phyloP scores from a whole-genome alignment of 2,329 filamentous ascomycete species.

The Emergomyces orientalis region DNA sequence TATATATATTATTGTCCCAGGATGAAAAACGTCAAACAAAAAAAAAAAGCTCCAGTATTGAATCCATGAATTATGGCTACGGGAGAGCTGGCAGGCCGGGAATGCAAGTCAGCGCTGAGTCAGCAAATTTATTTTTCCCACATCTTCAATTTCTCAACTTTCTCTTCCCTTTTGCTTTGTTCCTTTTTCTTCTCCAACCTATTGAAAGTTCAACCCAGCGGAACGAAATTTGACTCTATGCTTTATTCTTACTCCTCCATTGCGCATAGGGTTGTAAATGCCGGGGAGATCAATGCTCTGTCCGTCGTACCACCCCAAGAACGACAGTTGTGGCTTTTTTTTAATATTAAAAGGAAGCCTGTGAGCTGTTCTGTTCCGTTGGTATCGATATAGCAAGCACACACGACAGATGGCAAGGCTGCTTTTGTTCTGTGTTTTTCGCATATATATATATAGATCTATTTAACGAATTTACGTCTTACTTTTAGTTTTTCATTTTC shows the following conservation, averaged over 20 bases:
- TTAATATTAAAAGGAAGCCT: conserved; percentile 15
- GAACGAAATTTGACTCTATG: conserved; percentile 53
- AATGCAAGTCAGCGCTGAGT: background rate
- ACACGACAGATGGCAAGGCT: background rate
- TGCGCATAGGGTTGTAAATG: conserved; percentile 52
- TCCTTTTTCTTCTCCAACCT: conserved; percentile 34
- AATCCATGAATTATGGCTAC: background rate
- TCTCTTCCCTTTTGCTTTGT: conserved; percentile 19
- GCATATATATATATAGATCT: background rate
- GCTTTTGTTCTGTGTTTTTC: background rate
- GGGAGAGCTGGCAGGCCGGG: background rate
- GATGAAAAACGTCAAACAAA: background rate
- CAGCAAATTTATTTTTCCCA: background rate
- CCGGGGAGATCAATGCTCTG: conserved; percentile 40
- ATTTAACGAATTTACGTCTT: background rate
- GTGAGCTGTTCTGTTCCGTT: conserved; percentile 42
- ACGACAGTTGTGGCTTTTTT: conserved; percentile 34
- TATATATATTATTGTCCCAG: background rate
- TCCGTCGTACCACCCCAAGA: conserved; percentile 40
- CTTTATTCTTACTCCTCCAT: conserved; percentile 27
- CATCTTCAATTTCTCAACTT: conserved; percentile 13
- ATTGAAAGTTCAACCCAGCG: conserved; percentile 48
- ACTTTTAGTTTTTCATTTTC: background rate
- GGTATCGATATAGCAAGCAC: conserved; percentile 34
- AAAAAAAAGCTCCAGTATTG: background rate